Percentiles rank a stretch among this genome's conserved stretches.
phyloP scores from a whole-genome alignment of 257 asterid species.

The Jasminum sambac region DNA sequence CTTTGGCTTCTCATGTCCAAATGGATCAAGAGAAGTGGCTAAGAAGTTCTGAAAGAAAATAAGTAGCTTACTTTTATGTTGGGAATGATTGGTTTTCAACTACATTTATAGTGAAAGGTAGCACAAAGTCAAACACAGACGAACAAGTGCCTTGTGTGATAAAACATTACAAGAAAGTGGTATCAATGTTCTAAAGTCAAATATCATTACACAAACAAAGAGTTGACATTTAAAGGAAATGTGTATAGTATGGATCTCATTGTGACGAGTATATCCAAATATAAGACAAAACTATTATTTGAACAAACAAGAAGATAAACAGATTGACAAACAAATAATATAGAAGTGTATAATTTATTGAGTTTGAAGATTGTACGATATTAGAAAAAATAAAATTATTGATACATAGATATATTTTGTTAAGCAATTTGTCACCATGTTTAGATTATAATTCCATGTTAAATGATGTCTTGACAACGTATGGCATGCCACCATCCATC shows the following conservation, averaged over 20 bases:
- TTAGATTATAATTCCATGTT: too few species aligned
- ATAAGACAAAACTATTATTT: too few species aligned
- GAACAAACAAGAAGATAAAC: too few species aligned
- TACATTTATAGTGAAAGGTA: slow-evolving; percentile 1
- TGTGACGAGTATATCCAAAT: too few species aligned
- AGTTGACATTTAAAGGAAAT: slow-evolving; percentile 1
- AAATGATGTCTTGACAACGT: not conserved
- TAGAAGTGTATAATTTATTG: too few species aligned
- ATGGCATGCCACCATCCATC: not conserved
- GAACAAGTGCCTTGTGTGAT: slow-evolving; percentile 2
- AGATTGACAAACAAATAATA: too few species aligned
- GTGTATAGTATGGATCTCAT: too few species aligned
- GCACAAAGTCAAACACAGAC: slow-evolving; percentile 13
- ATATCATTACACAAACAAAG: not conserved
- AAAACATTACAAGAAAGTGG: slow-evolving; percentile 11
- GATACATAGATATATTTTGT: too few species aligned
- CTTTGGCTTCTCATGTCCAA: slow-evolving; percentile 14
- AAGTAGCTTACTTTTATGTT: not conserved
- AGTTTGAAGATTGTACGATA: too few species aligned
- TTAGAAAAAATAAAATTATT: too few species aligned
- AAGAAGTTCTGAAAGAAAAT: not conserved
- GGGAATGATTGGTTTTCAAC: not conserved
- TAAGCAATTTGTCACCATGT: too few species aligned
- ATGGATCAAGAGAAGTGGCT: slow-evolving; percentile 3
- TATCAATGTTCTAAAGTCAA: slow-evolving; percentile 11